Evolutionary conservation across 768 basidiomycete genomes (phyloP), one percentile per base, ranked within the genome.

Genomic region (Tremella yokohamensis): DNA sequence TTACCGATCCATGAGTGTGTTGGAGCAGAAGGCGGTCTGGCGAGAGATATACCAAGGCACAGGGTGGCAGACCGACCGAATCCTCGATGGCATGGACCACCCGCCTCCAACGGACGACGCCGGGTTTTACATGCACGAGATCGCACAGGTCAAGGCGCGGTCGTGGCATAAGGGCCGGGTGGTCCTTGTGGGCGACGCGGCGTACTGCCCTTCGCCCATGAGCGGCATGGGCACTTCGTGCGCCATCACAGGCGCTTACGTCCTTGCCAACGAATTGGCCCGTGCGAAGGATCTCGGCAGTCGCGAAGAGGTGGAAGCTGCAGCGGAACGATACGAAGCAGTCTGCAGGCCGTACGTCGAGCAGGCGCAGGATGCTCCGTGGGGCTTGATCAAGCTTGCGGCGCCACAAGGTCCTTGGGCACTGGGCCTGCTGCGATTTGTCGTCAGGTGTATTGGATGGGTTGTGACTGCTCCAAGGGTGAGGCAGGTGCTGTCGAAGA

Each of bases 101-200:
- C 29, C 29, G 11, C 29, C 29, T 11, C 29, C 29, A 4, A 56
- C 64, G 40, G 47, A 54, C 6, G 72, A 73, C 40, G 29, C 29
- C 6, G 29, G 29, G 4, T 65, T 71, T 26, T 71, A 71, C 54
- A 48, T 65, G 47, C 56, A 69, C 4, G 42, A 49, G 1, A 48
- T 65, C 4, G 26, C 45, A 13, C 65, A 65, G 50, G 57, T 71
- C 49, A 57, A 57, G 19, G n/a, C 58, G 24, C 24, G 38, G 1
- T 15, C 19, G 3, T 69, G 62, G 61, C 57, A 19, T 4, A 22
- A 40, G 2, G 58, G 59, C 16, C 49, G 70, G 1, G 56, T 71
- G 3, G 70, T 65, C 13, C 49, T 63, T 42, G 15, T 71, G 16
- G 73, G 73, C 2, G 69, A 75, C 42, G 62, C 71, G 0, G 73